A percentile compares a stretch with the other conserved stretches of the same genome.
Evolutionary conservation across 257 asterid species (phyloP).

Genomic region (Oldenlandia corymbosa): DNA sequence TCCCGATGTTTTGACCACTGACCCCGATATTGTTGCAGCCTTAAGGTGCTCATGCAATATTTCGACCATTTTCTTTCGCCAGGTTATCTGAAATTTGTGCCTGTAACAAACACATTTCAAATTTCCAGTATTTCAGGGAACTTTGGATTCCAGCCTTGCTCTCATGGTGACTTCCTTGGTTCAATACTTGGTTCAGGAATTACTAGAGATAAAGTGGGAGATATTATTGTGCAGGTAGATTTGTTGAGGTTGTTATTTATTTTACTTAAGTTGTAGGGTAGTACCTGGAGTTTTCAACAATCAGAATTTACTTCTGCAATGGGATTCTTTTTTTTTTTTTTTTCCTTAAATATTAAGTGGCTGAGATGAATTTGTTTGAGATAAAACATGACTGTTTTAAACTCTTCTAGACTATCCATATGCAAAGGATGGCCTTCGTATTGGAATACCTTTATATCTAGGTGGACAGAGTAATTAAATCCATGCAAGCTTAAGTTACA

Average conservation of each 20-base stretch:
- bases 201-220: conserved; percentile 82
- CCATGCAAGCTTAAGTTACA: neutral
- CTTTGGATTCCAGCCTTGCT: conserved; percentile 69
- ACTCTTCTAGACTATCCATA: neutral
- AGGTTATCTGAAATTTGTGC: neutral
- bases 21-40: conserved; percentile 82
- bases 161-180: conserved; percentile 96
- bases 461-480: neutral
- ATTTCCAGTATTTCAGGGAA: conserved; percentile 75
- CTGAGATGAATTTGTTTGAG: neutral
- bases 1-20: conserved; percentile 57
- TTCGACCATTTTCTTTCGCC: conserved; percentile 5
- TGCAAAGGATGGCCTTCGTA: neutral
- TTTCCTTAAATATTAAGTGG: neutral
- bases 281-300: neutral
- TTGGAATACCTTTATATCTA: neutral
- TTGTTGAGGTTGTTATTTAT: neutral
- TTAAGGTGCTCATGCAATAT: conserved; percentile 43
- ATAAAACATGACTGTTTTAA: neutral
- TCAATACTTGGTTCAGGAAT: conserved; percentile 92
- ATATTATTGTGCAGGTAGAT: conserved; percentile 76
- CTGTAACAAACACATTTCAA: conserved; percentile 5
- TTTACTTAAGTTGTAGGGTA: neutral
- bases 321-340: neutral
- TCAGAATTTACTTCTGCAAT: neutral